Conservation (phyloP, 352 stramenopile genomes). For the Aphanomyces invadans region DNA sequence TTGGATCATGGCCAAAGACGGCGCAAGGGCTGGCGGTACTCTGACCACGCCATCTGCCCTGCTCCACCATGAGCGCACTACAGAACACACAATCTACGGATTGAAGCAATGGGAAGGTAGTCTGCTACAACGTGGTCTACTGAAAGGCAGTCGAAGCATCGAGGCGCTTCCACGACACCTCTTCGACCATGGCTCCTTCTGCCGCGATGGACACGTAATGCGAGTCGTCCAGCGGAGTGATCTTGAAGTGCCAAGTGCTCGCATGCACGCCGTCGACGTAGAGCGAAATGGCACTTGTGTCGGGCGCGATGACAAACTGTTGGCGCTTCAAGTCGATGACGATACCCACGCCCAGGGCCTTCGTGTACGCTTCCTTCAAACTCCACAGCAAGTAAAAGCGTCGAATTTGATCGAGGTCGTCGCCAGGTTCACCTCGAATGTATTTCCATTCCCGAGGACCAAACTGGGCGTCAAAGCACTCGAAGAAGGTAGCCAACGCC, state of each 20-base stretch:
- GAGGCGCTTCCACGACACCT: background rate
- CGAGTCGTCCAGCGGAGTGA: slow-evolving; percentile 3
- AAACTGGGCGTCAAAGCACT: slow-evolving; percentile 51
- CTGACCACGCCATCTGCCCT: too few relatives aligned
- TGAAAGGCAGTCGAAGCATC: background rate
- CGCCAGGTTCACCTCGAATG: slow-evolving; percentile 30
- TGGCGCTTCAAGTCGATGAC: slow-evolving; percentile 47
- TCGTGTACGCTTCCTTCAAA: slow-evolving; percentile 72
- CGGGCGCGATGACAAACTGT: slow-evolving; percentile 34
- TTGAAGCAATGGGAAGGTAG: too few relatives aligned
- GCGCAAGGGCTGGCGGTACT: too few relatives aligned
- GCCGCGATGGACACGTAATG: slow-evolving; percentile 17
- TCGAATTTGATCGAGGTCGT: slow-evolving; percentile 31
- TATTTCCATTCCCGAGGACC: slow-evolving; percentile 49
- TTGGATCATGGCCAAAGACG: too few relatives aligned
- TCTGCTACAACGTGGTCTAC: too few relatives aligned
- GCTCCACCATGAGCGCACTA: too few relatives aligned
- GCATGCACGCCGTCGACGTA: slow-evolving; percentile 2
- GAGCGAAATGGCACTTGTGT: background rate
- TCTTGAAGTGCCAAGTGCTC: slow-evolving; percentile 7
- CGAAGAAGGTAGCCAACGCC: slow-evolving; percentile 41
- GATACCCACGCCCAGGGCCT: slow-evolving; percentile 61
- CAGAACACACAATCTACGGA: too few relatives aligned
- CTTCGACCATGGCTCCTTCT: slow-evolving; percentile 4
- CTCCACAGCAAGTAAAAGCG: slow-evolving; percentile 67